Evolutionary conservation across 2,329 filamentous ascomycete species (phyloP).

Genomic region (Colletotrichum godetiae): DNA sequence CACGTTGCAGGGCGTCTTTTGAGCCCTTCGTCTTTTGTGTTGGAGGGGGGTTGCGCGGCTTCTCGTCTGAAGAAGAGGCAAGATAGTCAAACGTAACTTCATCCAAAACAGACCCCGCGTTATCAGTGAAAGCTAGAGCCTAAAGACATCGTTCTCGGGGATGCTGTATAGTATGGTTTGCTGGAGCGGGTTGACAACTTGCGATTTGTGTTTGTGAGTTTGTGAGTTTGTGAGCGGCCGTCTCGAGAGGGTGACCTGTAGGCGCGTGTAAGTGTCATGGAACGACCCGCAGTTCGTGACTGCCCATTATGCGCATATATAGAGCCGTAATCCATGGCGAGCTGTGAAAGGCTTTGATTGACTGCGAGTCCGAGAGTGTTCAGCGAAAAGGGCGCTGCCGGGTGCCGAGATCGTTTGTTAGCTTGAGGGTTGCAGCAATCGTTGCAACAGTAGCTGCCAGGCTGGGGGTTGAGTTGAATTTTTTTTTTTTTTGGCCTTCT

Average conservation of each 20-base stretch:
- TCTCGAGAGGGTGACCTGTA: background rate
- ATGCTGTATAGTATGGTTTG: background rate
- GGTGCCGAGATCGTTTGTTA: slow-evolving; percentile 25
- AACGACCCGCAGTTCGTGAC: slow-evolving; percentile 5
- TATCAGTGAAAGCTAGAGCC: slow-evolving; percentile 29
- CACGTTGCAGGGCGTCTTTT: background rate
- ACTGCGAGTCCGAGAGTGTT: background rate
- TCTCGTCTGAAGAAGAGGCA: slow-evolving; percentile 11
- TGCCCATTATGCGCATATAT: background rate
- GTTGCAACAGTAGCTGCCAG: slow-evolving; percentile 8
- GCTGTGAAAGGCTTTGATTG: background rate
- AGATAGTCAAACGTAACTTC: slow-evolving; percentile 10
- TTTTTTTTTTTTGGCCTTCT: background rate
- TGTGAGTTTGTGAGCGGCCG: background rate
- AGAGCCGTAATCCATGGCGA: background rate
- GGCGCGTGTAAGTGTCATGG: background rate
- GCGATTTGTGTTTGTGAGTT: background rate
- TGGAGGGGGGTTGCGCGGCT: slow-evolving; percentile 19
- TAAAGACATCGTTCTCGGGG: background rate
- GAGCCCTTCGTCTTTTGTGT: background rate
- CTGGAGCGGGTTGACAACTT: background rate
- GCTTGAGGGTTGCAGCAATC: slow-evolving; percentile 21
- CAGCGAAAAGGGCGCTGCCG: background rate
- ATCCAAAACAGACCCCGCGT: slow-evolving; percentile 33
- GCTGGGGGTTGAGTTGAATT: background rate